Evolutionary conservation across 1,139 yeast genomes (phyloP).

Genomic region (Geotrichum macrosporum): DNA sequence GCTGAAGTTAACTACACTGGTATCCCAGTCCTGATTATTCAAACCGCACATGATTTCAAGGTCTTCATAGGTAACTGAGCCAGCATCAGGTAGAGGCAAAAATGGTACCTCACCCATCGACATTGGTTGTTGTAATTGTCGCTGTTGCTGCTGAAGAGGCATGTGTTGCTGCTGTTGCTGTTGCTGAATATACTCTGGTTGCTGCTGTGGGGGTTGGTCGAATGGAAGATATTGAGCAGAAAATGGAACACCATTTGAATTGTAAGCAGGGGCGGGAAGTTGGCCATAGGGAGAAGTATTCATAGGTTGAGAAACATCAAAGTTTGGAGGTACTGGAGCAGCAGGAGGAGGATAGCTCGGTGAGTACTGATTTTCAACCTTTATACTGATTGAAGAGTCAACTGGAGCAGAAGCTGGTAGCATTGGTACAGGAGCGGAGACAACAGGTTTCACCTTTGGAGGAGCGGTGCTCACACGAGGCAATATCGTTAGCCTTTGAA

Average conservation of each 20-base stretch:
- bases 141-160: slow-evolving; percentile 2
- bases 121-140: no score
- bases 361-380: neutral
- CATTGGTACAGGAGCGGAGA: neutral
- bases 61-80: slow-evolving; percentile 18
- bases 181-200: neutral
- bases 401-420: neutral
- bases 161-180: neutral
- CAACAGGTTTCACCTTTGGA: neutral
- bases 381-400: neutral
- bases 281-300: no score
- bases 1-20: slow-evolving; percentile 17
- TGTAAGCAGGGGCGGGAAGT: no score
- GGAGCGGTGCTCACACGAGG: slow-evolving; percentile 22
- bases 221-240: neutral
- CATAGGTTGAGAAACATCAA: no score
- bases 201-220: neutral
- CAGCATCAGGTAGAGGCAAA: neutral
- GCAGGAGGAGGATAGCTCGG: neutral
- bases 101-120: no score
- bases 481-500: slow-evolving; percentile 20
- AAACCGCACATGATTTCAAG: slow-evolving; percentile 21
- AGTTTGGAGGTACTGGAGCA: neutral
- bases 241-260: no score
- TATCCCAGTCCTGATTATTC: slow-evolving; percentile 21